Conservation (phyloP, 768 basidiomycete genomes). For the Galerina sulciceps region DNA sequence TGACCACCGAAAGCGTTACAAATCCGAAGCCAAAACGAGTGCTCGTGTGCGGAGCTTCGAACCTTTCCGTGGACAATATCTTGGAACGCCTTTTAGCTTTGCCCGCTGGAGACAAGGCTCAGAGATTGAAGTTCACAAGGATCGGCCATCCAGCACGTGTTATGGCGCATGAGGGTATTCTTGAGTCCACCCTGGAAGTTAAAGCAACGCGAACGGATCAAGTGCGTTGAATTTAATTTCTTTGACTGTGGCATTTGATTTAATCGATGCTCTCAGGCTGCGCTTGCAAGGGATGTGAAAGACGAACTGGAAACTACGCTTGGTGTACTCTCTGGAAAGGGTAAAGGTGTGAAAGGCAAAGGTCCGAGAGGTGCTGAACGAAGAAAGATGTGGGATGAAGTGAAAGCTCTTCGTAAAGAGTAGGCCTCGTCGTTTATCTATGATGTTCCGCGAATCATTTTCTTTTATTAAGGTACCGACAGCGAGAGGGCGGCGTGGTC, state of each 20-base stretch:
- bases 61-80: constrained; percentile 95
- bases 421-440: constrained; percentile 35
- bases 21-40: constrained; percentile 63
- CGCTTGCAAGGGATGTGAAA: constrained; percentile 88
- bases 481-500: constrained; percentile 85
- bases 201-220: constrained; percentile 78
- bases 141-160: constrained; percentile 96
- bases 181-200: constrained; percentile 73
- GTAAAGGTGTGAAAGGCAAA: constrained; percentile 76
- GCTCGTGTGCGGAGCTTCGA: constrained; percentile 92
- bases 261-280: constrained; percentile 50
- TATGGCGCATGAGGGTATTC: constrained; percentile 67
- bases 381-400: constrained; percentile 86
- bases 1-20: constrained; percentile 51
- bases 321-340: constrained; percentile 68
- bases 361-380: constrained; percentile 72
- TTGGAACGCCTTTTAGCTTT: constrained; percentile 80
- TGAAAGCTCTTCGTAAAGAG: constrained; percentile 90
- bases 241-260: neutral
- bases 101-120: constrained; percentile 51
- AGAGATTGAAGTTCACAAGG: constrained; percentile 72
- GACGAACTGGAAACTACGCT: constrained; percentile 78
- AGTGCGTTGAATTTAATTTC: constrained; percentile 17
- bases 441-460: neutral
- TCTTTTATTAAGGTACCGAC: constrained; percentile 67